Base-by-base conservation (phyloP, 176 grass and related monocot genomes). In the Raddia guianensis region DNA sequence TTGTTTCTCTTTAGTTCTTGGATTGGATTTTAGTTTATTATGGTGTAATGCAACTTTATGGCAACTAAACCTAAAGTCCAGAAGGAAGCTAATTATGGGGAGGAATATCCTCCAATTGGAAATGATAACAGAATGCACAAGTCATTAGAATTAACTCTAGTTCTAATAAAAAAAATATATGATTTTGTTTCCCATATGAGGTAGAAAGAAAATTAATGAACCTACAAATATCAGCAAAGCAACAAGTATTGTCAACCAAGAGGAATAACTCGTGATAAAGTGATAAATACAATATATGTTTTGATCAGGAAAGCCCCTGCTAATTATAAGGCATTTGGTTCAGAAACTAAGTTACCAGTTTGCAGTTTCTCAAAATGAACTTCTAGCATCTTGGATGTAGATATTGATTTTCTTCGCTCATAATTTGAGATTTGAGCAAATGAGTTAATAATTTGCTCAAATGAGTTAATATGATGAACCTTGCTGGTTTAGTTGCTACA, bases 301-400 rank as follows among this genome's bases (percentile, higher is more conserved):
- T 48, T 48, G 2, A 7, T 9, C 46, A 48, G 46, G 8, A 7
- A 48, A 48, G 46, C 46, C 46, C 46, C 37, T 40, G 37, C 37
- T 40, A 40, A 40, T 40, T 40, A 3, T 5, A 40, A 53, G 12
- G 67, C 4, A 3, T 48, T 83, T 14, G 15, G 21, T 67, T 68
- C 5, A 8, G 5, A 37, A 68, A 68, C 42, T 9, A 57, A 34
- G 20, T 15, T 40, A 14, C 40, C 18, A 2, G 14, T 82, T 16
- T 62, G 13, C 55, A 82, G 48, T 82, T 73, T 62, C 27, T 72
- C 0, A 63, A 52, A 73, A 73, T 34, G 19, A 65, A 75, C 20
- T 4, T 54, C 27, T 40, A 66, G 37, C 19, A 34, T 79, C n/a
- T 58, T 59, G 47, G 27, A 3, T 35, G 9, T 76, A 47, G 12